Evolutionary conservation across 192 early-diverging fungal species (phyloP).

Genomic region (Entomortierella chlamydospora): DNA sequence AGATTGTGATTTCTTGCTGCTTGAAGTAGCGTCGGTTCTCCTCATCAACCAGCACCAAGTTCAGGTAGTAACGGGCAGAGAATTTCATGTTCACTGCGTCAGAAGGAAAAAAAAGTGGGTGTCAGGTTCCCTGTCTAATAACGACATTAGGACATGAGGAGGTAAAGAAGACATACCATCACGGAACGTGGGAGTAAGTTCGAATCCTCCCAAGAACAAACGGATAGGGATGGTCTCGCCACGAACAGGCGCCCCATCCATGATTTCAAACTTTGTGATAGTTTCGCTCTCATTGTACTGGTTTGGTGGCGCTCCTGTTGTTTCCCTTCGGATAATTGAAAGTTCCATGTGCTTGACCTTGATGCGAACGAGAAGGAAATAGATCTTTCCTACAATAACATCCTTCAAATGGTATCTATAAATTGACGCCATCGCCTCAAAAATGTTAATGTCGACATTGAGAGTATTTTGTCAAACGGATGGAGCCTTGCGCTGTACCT

Average conservation of each 20-base stretch:
- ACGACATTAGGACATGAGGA: no score
- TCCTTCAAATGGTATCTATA: constrained; percentile 95
- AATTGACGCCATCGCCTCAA: neutral
- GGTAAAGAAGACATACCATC: constrained; percentile 55
- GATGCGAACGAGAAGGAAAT: constrained; percentile 98
- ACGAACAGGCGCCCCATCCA: constrained; percentile 98
- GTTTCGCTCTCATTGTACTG: constrained; percentile 99
- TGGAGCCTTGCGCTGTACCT: constrained; percentile 64
- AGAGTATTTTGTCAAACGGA: neutral
- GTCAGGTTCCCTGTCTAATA: neutral
- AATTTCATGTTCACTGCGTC: constrained; percentile 96
- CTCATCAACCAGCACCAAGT: constrained; percentile 98
- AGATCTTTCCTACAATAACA: constrained; percentile 99
- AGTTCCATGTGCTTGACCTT: constrained; percentile 99
- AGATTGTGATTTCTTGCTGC: constrained; percentile 96
- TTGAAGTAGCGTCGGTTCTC: constrained; percentile 99
- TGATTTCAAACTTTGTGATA: constrained; percentile 99
- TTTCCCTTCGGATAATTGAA: constrained; percentile 97
- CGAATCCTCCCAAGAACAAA: constrained; percentile 96
- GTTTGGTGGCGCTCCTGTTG: constrained; percentile 95
- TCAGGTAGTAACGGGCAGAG: constrained; percentile 97
- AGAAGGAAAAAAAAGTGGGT: neutral
- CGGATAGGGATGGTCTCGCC: constrained; percentile 99
- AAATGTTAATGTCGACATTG: neutral
- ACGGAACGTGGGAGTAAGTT: constrained; percentile 98